Percentiles rank a stretch among this genome's conserved stretches.
Conservation (phyloP, 306 rosid species). For the Mucuna pruriens region DNA sequence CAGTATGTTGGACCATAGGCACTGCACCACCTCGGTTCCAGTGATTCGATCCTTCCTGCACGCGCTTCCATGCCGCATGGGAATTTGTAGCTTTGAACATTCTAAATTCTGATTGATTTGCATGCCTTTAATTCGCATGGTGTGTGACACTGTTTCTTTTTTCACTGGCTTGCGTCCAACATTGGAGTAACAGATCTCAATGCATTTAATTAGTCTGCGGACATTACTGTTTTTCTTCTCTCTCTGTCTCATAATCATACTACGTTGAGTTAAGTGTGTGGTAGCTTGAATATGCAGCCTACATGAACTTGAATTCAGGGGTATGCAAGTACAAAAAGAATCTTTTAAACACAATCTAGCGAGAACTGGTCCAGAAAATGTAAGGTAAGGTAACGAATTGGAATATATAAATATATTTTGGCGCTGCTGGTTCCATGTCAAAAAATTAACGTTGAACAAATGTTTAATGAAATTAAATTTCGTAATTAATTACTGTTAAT, state of each 20-base stretch:
- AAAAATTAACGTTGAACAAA: too few relatives aligned
- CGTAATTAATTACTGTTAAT: too few relatives aligned
- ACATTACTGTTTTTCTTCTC: neutral
- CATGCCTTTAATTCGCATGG: slow-evolving; percentile 33
- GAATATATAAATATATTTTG: too few relatives aligned
- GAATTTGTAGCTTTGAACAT: slow-evolving; percentile 55
- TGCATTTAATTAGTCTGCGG: slow-evolving; percentile 1
- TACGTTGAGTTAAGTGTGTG: neutral
- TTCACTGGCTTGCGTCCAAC: neutral
- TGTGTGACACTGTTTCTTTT: slow-evolving; percentile 24
- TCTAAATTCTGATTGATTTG: slow-evolving; percentile 25
- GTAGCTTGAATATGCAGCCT: neutral
- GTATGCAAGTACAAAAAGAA: neutral
- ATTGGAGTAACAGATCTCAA: slow-evolving; percentile 26
- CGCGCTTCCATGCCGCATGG: slow-evolving; percentile 59
- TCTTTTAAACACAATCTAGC: neutral
- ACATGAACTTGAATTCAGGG: neutral
- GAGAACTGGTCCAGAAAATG: too few relatives aligned
- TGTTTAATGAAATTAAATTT: too few relatives aligned
- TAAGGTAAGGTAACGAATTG: too few relatives aligned
- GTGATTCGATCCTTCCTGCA: slow-evolving; percentile 47
- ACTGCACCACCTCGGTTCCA: slow-evolving; percentile 34
- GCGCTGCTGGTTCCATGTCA: too few relatives aligned
- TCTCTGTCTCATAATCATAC: neutral
- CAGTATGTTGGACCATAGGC: slow-evolving; percentile 47